These are phyloP conservation scores for Vigna reflexopilosa DNA, from an alignment of 306 rosid genomes.

Conservation along the genomic window DNA sequence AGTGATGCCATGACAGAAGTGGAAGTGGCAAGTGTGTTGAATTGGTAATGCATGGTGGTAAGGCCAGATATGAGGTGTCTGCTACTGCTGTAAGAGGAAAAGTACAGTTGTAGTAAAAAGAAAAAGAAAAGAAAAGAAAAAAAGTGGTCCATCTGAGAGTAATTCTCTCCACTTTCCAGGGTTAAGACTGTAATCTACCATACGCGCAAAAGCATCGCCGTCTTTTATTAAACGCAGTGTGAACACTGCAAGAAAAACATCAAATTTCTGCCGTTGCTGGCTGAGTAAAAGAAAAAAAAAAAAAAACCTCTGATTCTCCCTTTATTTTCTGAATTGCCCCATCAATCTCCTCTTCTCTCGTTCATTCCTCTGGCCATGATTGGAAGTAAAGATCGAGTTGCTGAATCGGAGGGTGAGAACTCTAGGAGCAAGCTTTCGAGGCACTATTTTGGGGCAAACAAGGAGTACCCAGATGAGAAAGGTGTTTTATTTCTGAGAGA, in stretches of 20 bases:
- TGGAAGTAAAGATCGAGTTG: constrained; percentile 63
- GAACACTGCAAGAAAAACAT: constrained; percentile 40
- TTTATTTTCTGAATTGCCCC: constrained; percentile 50
- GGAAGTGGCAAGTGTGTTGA: not conserved
- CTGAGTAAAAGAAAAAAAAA: not conserved
- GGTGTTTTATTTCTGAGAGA: constrained; percentile 59
- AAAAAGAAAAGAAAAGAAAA: constrained; percentile 41
- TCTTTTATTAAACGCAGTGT: constrained; percentile 23
- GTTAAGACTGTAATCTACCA: constrained; percentile 45
- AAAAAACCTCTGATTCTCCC: constrained; percentile 27
- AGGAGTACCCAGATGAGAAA: constrained; percentile 50
- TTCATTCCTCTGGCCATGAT: constrained; percentile 57
- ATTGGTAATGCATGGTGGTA: not conserved
- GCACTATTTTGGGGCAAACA: constrained; percentile 54
- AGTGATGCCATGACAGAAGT: not conserved
- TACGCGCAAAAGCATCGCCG: constrained; percentile 35
- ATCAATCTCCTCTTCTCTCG: not conserved
- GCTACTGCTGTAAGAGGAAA: not conserved
- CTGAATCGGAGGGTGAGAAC: constrained; percentile 74
- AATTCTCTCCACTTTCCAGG: constrained; percentile 33
- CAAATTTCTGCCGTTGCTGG: constrained; percentile 58
- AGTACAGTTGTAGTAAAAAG: constrained; percentile 41
- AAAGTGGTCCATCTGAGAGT: constrained; percentile 19
- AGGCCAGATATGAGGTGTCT: not conserved
- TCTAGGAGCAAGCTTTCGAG: constrained; percentile 78